Percentiles rank a stretch among this genome's conserved stretches.
Conservation (phyloP, 129 eudicot species). For the Mikania micrantha region DNA sequence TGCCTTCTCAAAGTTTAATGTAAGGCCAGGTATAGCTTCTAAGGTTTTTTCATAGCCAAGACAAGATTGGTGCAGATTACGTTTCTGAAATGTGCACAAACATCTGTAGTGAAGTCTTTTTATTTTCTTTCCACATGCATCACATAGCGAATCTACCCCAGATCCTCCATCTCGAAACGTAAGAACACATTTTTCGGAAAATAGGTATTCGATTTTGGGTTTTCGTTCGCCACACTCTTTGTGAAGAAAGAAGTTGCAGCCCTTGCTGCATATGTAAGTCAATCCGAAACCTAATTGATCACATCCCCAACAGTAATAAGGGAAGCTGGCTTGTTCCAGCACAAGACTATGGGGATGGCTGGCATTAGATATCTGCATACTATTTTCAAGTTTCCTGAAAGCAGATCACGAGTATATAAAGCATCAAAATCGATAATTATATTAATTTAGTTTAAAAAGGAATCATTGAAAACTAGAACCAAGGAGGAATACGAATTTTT, state of each 20-base stretch:
- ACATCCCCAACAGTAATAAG: conserved; percentile 23
- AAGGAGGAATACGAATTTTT: no score
- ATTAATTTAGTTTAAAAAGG: no score
- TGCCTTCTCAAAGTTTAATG: not conserved
- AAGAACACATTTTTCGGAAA: conserved; percentile 6
- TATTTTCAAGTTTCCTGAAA: no score
- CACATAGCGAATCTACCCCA: not conserved
- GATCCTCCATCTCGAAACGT: conserved; percentile 8
- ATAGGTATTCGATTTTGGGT: not conserved
- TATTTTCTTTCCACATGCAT: conserved; percentile 24
- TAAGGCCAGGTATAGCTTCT: conserved; percentile 3
- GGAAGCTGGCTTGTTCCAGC: not conserved
- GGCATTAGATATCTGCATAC: conserved; percentile 10
- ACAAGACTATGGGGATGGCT: conserved; percentile 16
- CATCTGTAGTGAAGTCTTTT: conserved; percentile 16
- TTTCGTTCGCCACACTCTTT: not conserved
- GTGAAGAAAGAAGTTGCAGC: conserved; percentile 28
- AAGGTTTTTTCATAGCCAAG: not conserved
- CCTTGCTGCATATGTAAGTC: conserved; percentile 6
- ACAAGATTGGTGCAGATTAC: conserved; percentile 20
- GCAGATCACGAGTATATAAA: no score
- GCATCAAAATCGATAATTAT: no score
- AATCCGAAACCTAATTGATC: conserved; percentile 19
- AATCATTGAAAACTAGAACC: no score
- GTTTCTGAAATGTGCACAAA: conserved; percentile 6